These are phyloP conservation scores for Coemansia reversa DNA, from an alignment of 192 early-diverging fungal species.

Conservation along the genomic window DNA sequence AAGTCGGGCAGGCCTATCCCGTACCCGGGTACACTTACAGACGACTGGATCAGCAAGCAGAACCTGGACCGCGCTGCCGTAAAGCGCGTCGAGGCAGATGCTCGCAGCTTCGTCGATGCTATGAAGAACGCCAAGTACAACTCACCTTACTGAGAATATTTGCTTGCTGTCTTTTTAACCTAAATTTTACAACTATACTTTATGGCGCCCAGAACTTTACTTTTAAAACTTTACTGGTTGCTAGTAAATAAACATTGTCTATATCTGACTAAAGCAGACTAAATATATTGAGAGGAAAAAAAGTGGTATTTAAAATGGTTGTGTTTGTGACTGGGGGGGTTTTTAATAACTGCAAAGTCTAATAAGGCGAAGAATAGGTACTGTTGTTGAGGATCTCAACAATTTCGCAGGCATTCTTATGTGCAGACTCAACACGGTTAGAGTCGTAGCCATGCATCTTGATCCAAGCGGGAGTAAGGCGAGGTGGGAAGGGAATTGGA, in stretches of 20 bases:
- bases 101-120: slow-evolving; percentile 38
- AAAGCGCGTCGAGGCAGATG: slow-evolving; percentile 18
- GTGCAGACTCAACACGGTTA: slow-evolving; percentile 35
- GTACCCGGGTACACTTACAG: slow-evolving; percentile 29
- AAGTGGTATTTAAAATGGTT: background rate
- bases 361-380: slow-evolving; percentile 52
- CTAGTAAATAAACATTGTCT: too few relatives aligned
- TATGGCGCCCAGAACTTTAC: background rate
- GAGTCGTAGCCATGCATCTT: slow-evolving; percentile 45
- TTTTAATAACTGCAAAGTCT: slow-evolving; percentile 13
- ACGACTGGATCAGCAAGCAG: slow-evolving; percentile 47
- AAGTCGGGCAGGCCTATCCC: slow-evolving; percentile 30
- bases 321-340: background rate
- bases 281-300: slow-evolving; percentile 1
- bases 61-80: slow-evolving; percentile 23
- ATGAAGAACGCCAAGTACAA: slow-evolving; percentile 50
- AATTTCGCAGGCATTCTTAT: slow-evolving; percentile 44
- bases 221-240: too few relatives aligned
- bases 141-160: slow-evolving; percentile 30
- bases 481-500: slow-evolving; percentile 45
- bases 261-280: too few relatives aligned
- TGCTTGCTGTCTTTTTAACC: slow-evolving; percentile 6
- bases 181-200: background rate
- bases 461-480: slow-evolving; percentile 46
- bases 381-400: slow-evolving; percentile 53